phyloP scores from a whole-genome alignment of 768 basidiomycete species.

The Mycena haematopus region DNA sequence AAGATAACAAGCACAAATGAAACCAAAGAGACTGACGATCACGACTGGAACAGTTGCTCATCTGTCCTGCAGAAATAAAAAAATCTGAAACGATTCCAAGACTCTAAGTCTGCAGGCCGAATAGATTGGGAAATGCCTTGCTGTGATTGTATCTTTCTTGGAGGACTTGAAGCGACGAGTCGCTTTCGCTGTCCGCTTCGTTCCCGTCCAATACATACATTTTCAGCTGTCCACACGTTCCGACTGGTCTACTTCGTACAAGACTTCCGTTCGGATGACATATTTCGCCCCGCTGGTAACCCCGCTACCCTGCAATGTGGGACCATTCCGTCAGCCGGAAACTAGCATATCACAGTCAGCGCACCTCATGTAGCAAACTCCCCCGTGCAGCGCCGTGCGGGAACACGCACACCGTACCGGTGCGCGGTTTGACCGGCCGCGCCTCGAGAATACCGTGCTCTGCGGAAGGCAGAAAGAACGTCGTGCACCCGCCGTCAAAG shows the following conservation, averaged over 20 bases:
- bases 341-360: not conserved
- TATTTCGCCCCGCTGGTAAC: slow-evolving; percentile 45
- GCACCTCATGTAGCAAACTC: slow-evolving; percentile 44
- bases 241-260: slow-evolving; percentile 45
- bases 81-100: too few species aligned
- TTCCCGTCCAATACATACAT: not conserved
- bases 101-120: too few species aligned
- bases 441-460: slow-evolving; percentile 52
- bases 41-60: too few species aligned
- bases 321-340: too few species aligned
- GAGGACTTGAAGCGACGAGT: not conserved
- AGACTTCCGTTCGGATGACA: slow-evolving; percentile 46
- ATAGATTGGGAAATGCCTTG: too few species aligned
- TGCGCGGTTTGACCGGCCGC: slow-evolving; percentile 52
- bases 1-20: too few species aligned
- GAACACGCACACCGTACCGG: slow-evolving; percentile 58
- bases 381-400: slow-evolving; percentile 47
- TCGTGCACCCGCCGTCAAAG: slow-evolving; percentile 56
- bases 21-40: too few species aligned
- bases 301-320: slow-evolving; percentile 41
- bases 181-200: too few species aligned
- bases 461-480: slow-evolving; percentile 58
- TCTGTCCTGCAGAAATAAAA: too few species aligned
- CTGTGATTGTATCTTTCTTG: too few species aligned
- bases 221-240: slow-evolving; percentile 37